phyloP scores from a whole-genome alignment of 2,329 filamentous ascomycete genomes.

The Fusarium temperatum region DNA sequence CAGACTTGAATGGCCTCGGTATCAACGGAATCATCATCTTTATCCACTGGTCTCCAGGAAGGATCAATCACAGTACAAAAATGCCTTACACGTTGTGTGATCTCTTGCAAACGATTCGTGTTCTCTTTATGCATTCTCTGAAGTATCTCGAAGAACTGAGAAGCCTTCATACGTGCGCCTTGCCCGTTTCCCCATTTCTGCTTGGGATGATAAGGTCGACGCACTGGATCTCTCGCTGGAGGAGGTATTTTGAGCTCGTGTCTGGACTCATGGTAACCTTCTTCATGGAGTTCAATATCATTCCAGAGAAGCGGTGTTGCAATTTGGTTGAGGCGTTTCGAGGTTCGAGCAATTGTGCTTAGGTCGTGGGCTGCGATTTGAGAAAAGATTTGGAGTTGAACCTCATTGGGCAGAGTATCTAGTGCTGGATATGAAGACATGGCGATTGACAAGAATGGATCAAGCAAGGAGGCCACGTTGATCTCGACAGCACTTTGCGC shows the following conservation, averaged over 20 bases:
- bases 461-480: neutral
- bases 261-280: constrained; percentile 7
- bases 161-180: neutral
- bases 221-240: neutral
- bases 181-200: neutral
- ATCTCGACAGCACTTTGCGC: neutral
- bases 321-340: neutral
- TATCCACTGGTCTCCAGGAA: rapidly evolving
- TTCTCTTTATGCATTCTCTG: neutral
- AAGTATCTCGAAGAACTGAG: neutral
- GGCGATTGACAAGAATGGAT: too few relatives aligned
- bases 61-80: constrained; percentile 5
- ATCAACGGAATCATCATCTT: rapidly evolving
- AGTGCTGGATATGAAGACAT: neutral
- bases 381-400: neutral
- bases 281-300: constrained; percentile 23
- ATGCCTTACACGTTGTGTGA: neutral
- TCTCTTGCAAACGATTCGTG: neutral
- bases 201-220: neutral
- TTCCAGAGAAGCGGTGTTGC: constrained; percentile 19
- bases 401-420: neutral
- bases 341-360: neutral
- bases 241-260: neutral
- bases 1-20: constrained; percentile 1
- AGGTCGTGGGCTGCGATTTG: neutral